phyloP scores from a whole-genome alignment of 2,329 filamentous ascomycete genomes.

The Bisporella sp. region DNA sequence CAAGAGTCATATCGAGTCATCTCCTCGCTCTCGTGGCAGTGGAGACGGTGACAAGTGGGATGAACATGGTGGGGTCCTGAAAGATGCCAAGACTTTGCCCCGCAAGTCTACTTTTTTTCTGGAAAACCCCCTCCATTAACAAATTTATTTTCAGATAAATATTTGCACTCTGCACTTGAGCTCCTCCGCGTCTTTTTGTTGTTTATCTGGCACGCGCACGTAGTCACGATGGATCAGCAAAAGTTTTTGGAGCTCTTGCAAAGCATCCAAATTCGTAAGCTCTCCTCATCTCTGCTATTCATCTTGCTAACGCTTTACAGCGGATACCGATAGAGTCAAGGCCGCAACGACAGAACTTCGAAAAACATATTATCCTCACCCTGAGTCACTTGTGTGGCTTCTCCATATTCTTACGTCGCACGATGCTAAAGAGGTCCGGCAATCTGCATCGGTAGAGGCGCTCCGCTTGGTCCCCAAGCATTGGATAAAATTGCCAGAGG shows the following conservation, averaged over 20 bases:
- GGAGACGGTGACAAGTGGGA: too few species aligned
- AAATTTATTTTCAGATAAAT: background rate
- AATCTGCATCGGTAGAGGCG: constrained; percentile 87
- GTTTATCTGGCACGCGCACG: background rate
- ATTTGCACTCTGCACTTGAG: background rate
- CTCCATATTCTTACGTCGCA: constrained; percentile 84
- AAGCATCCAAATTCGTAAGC: constrained; percentile 80
- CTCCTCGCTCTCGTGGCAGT: too few species aligned
- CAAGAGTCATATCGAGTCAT: too few species aligned
- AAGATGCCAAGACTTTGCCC: too few species aligned
- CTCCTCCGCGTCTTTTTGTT: background rate
- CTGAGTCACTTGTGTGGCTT: constrained; percentile 76
- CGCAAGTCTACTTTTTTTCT: background rate
- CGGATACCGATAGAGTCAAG: constrained; percentile 85
- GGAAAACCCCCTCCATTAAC: background rate
- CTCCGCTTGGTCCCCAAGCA: constrained; percentile 77
- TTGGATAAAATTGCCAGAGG: constrained; percentile 67
- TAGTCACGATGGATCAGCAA: constrained; percentile 63
- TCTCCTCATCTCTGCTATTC: constrained; percentile 8
- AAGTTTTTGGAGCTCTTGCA: constrained; percentile 82
- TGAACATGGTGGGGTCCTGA: too few species aligned
- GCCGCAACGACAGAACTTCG: constrained; percentile 83
- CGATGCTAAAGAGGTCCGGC: constrained; percentile 53
- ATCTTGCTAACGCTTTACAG: constrained; percentile 38
- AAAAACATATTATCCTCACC: constrained; percentile 85